Base-by-base conservation (phyloP, 2,329 filamentous ascomycete species). In the Sarocladium oryzae region DNA sequence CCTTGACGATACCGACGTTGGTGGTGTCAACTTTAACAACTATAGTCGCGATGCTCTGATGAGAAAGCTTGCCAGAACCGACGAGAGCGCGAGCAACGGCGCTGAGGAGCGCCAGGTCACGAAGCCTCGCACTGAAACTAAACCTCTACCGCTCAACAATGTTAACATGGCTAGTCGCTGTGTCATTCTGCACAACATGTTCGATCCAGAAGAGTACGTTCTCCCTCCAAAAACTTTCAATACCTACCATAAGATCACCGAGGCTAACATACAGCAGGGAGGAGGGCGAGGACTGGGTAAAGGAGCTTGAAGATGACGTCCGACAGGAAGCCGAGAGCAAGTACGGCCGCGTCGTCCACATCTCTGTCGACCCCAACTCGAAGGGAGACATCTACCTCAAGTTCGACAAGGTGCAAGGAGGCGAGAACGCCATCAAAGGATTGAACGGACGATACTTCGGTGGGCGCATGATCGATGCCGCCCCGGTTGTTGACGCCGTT, bases 11-110 rank as follows among this genome's bases (percentile, higher is more conserved):
- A 95, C 91, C 56, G 93, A 99, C 69, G 93, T 99, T 66, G 89
- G 88, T 49, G 93, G 93, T 65, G 92, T 99, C 71, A 97, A 97
- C 74, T 97, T 97, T 86, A 96, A 90, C 80, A 96, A 96, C 71
- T 96, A 95, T 76, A 96, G 89, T 78, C 89, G 93, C 73, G 90
- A 97, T 75, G 89, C 91, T 66, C 85, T 99, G 72, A 99, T 99
- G 93, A 84, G 89, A 70, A 96, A 97, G 75, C 88, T 99, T 71
- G 91, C 93, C 66, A 86, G 93, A 78, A 92, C 88, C 73, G 91
- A 97, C 72, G 90, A 97, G 66, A 77, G 83, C 58, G 72, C 77
- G 55, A 73, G 78, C 60, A 79, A 81, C 61, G 74, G 78, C 60
- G 81, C 80, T 62, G 81, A 86, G 59, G 83, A 88, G 70, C 80